These are phyloP conservation scores for Coleophoma cylindrospora DNA, from an alignment of 2,329 filamentous ascomycete species.

Conservation along the genomic window DNA sequence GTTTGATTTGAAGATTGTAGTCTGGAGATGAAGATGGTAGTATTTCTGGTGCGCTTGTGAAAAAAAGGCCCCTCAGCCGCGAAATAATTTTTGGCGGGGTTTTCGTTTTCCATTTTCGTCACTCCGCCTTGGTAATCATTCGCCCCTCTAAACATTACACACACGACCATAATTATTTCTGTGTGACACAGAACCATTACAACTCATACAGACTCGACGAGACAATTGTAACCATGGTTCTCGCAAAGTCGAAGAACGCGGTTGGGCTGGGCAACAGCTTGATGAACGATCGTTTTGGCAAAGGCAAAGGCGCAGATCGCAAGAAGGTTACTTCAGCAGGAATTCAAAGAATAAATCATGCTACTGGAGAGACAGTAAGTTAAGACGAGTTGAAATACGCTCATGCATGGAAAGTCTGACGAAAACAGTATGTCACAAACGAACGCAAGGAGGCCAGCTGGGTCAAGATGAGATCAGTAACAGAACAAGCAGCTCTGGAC, in stretches of 20 bases:
- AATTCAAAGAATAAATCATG: conserved; percentile 62
- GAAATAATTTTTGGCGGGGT: conserved; percentile 12
- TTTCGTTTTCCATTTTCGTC: conserved; percentile 14
- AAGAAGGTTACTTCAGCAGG: conserved; percentile 61
- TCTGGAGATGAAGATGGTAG: background rate
- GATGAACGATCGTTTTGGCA: conserved; percentile 98
- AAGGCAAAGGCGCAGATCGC: conserved; percentile 79
- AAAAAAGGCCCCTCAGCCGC: background rate
- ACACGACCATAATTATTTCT: too few relatives aligned
- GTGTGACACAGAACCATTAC: too few relatives aligned
- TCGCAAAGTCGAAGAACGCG: conserved; percentile 90
- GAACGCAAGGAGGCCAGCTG: conserved; percentile 86
- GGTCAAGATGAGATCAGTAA: conserved; percentile 99
- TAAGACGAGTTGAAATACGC: background rate
- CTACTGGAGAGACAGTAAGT: conserved; percentile 68
- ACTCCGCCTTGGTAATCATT: conserved; percentile 15
- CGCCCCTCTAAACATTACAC: background rate
- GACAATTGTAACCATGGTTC: conserved; percentile 46
- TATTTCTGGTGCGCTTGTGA: background rate
- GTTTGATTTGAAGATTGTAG: background rate
- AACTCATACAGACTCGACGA: too few relatives aligned
- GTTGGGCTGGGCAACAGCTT: conserved; percentile 94
- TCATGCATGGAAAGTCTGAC: too few relatives aligned
- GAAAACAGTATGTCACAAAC: conserved; percentile 75
- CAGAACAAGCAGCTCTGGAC: conserved; percentile 92